These are phyloP conservation scores for Choanephora cucurbitarum DNA, from an alignment of 371 early-diverging fungal genomes.

Conservation along the genomic window DNA sequence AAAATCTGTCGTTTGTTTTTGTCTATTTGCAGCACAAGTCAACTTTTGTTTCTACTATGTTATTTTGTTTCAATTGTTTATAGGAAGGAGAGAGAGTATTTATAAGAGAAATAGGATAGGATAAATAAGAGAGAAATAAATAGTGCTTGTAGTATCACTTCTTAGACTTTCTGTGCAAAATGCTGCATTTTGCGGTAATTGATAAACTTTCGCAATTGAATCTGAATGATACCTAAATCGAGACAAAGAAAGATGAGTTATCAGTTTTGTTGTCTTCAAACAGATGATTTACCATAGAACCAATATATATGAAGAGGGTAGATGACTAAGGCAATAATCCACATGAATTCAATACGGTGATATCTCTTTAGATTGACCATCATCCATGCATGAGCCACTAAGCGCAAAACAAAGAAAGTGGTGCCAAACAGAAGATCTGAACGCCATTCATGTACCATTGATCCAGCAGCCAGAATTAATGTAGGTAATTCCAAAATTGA, in stretches of 20 bases:
- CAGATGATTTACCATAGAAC: constrained; percentile 32
- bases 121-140: no score
- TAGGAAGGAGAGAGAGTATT: not conserved
- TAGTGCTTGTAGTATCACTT: no score
- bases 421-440: constrained; percentile 32
- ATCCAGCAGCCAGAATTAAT: constrained; percentile 31
- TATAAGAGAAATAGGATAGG: no score
- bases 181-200: not conserved
- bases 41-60: not conserved
- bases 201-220: not conserved
- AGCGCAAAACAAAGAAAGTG: constrained; percentile 34
- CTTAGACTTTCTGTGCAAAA: not conserved
- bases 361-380: constrained; percentile 28
- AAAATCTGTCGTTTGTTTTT: not conserved
- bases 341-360: constrained; percentile 26
- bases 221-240: constrained; percentile 3
- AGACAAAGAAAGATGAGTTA: not conserved
- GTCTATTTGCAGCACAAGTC: no score
- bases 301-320: constrained; percentile 41
- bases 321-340: constrained; percentile 26
- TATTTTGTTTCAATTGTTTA: not conserved
- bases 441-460: constrained; percentile 19
- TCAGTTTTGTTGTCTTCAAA: not conserved
- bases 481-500: constrained; percentile 39
- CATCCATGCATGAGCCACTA: constrained; percentile 36